These are phyloP conservation scores for Cudoniella acicularis DNA, from an alignment of 495 filamentous ascomycete species.

Conservation along the genomic window DNA sequence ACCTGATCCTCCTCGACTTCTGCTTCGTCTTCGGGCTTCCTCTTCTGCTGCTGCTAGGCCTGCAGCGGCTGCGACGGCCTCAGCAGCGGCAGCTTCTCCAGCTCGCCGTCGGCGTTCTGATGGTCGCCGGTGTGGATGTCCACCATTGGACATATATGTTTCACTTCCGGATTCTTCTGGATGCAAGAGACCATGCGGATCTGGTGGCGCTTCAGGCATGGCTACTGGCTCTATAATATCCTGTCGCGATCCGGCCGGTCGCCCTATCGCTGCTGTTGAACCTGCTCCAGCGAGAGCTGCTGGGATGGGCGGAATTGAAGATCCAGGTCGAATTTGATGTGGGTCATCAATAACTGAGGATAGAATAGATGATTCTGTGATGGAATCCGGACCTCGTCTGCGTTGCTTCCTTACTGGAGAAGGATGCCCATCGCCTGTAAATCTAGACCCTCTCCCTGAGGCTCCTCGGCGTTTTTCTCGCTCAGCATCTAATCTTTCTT, in stretches of 20 bases:
- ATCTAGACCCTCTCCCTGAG: slow-evolving; percentile 20
- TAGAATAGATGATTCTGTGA: slow-evolving; percentile 27
- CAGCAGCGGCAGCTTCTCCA: slow-evolving; percentile 43
- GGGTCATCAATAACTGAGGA: slow-evolving; percentile 19
- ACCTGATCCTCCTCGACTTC: slow-evolving; percentile 19
- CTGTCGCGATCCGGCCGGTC: slow-evolving; percentile 25
- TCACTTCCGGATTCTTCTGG: slow-evolving; percentile 57
- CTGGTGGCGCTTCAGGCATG: slow-evolving; percentile 49
- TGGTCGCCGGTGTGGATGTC: slow-evolving; percentile 42
- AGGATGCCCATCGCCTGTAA: slow-evolving; percentile 54
- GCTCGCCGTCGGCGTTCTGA: slow-evolving; percentile 36
- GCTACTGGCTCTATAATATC: slow-evolving; percentile 31
- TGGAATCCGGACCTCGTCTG: slow-evolving; percentile 38
- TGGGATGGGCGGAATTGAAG: slow-evolving; percentile 41
- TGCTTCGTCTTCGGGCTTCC: slow-evolving; percentile 23
- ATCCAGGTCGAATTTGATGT: slow-evolving; percentile 14
- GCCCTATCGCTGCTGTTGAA: slow-evolving; percentile 27
- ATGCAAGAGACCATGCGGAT: slow-evolving; percentile 55
- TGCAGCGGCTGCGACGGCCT: slow-evolving; percentile 44
- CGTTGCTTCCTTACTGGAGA: slow-evolving; percentile 48
- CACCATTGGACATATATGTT: slow-evolving; percentile 47
- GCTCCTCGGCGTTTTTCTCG: slow-evolving; percentile 34
- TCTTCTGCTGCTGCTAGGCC: slow-evolving; percentile 35
- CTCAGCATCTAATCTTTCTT: slow-evolving; percentile 40
- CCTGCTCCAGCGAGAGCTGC: slow-evolving; percentile 28